Percentiles rank a stretch among this genome's conserved stretches.
These are phyloP conservation scores for Daldinia caldariorum DNA, from an alignment of 495 filamentous ascomycete species.

Conservation along the genomic window DNA sequence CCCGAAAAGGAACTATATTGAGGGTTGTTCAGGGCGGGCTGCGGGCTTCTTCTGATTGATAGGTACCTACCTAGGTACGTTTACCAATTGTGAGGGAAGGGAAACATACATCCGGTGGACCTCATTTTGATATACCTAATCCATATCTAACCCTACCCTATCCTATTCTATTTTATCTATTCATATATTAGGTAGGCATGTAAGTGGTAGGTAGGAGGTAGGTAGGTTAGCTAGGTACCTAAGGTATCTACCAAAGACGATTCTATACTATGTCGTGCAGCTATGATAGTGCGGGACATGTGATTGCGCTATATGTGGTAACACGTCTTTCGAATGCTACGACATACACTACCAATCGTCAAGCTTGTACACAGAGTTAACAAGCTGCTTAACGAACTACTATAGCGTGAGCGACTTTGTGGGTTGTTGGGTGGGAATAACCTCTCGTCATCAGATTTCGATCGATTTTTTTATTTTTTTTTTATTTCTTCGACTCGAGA, in stretches of 20 bases:
- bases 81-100: slow-evolving; percentile 3
- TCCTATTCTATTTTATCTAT: background rate
- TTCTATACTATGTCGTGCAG: slow-evolving; percentile 23
- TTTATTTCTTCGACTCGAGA: slow-evolving; percentile 16
- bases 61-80: too few relatives aligned
- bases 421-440: slow-evolving; percentile 30
- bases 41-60: slow-evolving; percentile 33
- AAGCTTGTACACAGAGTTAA: slow-evolving; percentile 17
- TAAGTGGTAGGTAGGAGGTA: too few relatives aligned
- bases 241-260: slow-evolving; percentile 7
- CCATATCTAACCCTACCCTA: too few relatives aligned
- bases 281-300: slow-evolving; percentile 24
- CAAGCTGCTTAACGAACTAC: slow-evolving; percentile 21
- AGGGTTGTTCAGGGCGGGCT: slow-evolving; percentile 4
- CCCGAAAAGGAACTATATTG: slow-evolving; percentile 31
- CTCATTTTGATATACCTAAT: slow-evolving; percentile 3
- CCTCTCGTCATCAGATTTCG: slow-evolving; percentile 11
- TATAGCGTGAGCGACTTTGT: background rate
- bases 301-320: slow-evolving; percentile 24
- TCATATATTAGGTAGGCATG: background rate
- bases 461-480: background rate
- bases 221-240: too few relatives aligned
- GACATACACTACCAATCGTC: slow-evolving; percentile 8
- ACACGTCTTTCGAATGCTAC: slow-evolving; percentile 11
- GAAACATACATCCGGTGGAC: slow-evolving; percentile 14